A percentile compares a stretch with the other conserved stretches of the same genome.
These are phyloP conservation scores for Viridothelium virens DNA, from an alignment of 495 filamentous ascomycete genomes.

Conservation along the genomic window DNA sequence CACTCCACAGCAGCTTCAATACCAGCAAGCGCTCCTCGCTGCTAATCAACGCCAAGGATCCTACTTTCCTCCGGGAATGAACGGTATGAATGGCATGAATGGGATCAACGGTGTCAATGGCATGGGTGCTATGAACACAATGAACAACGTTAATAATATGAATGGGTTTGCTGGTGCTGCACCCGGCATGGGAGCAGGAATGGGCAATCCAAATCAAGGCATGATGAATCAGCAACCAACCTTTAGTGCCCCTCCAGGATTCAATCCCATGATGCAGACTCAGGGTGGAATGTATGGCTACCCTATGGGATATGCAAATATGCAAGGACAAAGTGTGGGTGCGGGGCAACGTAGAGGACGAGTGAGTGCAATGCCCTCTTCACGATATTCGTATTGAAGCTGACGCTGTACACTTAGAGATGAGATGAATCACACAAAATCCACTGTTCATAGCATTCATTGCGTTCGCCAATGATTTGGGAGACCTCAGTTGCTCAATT, in stretches of 20 bases:
- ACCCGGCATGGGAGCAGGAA: background rate
- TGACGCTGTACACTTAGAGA: too few species aligned
- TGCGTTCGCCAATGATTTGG: background rate
- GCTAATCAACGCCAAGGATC: conserved; percentile 8
- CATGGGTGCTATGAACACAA: background rate
- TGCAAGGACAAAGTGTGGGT: conserved; percentile 8
- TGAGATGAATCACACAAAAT: background rate
- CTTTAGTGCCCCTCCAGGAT: conserved; percentile 1
- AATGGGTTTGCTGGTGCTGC: background rate
- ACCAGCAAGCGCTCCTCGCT: conserved; percentile 51
- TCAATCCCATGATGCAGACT: conserved; percentile 9
- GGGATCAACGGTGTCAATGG: conserved; percentile 2
- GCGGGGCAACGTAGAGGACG: conserved; percentile 9
- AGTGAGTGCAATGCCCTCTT: background rate
- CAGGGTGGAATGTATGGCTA: conserved; percentile 4
- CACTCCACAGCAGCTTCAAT: conserved; percentile 49
- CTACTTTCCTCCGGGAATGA: conserved; percentile 4
- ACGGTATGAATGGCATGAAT: background rate
- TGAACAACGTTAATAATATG: background rate
- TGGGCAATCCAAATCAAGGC: background rate
- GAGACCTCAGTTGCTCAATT: too few species aligned
- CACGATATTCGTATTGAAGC: background rate
- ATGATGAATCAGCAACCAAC: conserved; percentile 3
- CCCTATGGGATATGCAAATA: conserved; percentile 6
- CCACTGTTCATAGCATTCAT: background rate